Evolutionary conservation across 192 early-diverging fungal species (phyloP), one percentile per base, ranked within the genome.

Genomic region (Coemansia reversa): DNA sequence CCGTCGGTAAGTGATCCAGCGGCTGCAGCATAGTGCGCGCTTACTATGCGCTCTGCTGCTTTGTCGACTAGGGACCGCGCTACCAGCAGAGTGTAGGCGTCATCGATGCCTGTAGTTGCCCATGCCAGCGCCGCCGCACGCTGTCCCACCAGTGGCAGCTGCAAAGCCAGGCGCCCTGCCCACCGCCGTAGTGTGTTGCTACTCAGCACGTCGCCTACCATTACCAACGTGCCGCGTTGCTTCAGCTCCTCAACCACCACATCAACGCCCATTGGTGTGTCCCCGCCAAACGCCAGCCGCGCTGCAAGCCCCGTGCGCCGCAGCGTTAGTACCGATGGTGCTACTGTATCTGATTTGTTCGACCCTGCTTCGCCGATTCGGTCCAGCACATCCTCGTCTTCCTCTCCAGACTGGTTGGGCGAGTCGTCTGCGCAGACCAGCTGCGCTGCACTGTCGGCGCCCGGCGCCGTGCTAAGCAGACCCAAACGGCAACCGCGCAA

Each of bases 261-360:
- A 35, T 66, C 70, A 24, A 79, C 60, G 0, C 66, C 76, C 56
- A 60, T 65, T 23, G 76, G 76, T 19, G 70, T 79, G 60, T 79
- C 76, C 2, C 76, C 76, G 12, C 57, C 32, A 49, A 58, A 73
- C 3, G 53, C 54, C 48, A 79, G 45, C n/a, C 67, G 49, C 12
- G 59, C 22, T 1, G 65, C 51, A 27, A 79, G 61, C 49, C 28
- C 49, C 22, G 29, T 50, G 7, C 33, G 51, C 51, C 62, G 62
- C 9, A 72, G 16, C 8, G 62, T 65, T 51, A 76, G 69, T 16
- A 59, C 69, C n/a, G 74, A 71, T 6, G 63, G 18, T 11, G 58
- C 32, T 45, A 48, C 49, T 2, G 19, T 11, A 11, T 12, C 39
- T 2, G 50, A 11, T 5, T 14, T 19, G 0, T 60, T 48, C 20